These are phyloP conservation scores for Strigomonas galati DNA, from an alignment of 208 protist species.

Conservation along the genomic window DNA sequence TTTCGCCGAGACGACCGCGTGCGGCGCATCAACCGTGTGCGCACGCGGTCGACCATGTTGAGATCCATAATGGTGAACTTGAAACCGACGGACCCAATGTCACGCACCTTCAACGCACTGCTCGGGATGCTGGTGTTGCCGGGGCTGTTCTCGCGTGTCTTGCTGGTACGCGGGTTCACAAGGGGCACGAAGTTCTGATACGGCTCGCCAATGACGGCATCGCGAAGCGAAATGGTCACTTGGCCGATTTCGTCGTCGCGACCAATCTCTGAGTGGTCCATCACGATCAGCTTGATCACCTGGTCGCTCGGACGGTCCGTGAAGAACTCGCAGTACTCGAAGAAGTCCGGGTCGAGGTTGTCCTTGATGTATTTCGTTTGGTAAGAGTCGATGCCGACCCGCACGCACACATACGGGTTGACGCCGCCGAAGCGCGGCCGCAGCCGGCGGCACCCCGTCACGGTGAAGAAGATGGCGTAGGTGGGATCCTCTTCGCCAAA, in stretches of 20 bases:
- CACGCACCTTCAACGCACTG: not conserved
- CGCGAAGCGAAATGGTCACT: constrained; percentile 46
- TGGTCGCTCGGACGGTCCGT: constrained; percentile 43
- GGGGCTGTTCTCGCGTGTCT: not conserved
- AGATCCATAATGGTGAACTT: constrained; percentile 72
- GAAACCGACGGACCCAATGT: constrained; percentile 64
- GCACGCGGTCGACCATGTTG: constrained; percentile 53
- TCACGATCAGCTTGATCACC: constrained; percentile 63
- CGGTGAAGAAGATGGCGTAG: constrained; percentile 68
- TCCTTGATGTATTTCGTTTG: constrained; percentile 66
- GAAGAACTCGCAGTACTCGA: constrained; percentile 80
- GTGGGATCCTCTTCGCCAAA: constrained; percentile 72
- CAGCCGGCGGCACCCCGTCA: constrained; percentile 71
- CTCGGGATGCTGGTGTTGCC: not conserved
- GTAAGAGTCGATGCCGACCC: constrained; percentile 64
- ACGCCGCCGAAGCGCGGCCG: constrained; percentile 44
- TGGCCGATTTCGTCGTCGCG: constrained; percentile 61
- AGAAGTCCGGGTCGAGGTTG: constrained; percentile 73
- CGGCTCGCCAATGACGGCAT: constrained; percentile 34
- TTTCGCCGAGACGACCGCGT: not conserved
- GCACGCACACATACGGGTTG: constrained; percentile 71
- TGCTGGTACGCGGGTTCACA: constrained; percentile 23
- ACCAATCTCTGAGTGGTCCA: constrained; percentile 67
- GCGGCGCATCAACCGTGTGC: constrained; percentile 26
- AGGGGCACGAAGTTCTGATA: constrained; percentile 74